These are phyloP conservation scores for Orobanche coerulescens DNA, from an alignment of 257 asterid genomes.

Conservation along the genomic window DNA sequence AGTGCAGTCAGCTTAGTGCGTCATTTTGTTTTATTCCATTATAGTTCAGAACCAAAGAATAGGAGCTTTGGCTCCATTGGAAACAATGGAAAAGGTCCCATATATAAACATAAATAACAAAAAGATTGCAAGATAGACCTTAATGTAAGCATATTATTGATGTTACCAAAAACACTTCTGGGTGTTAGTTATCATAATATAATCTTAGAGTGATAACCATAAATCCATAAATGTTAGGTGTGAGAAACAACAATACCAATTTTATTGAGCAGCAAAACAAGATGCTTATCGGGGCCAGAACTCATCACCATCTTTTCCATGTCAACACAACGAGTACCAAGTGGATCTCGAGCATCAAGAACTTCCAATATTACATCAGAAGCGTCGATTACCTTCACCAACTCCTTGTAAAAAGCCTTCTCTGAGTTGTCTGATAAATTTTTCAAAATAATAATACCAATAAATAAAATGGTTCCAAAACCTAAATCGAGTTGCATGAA, in stretches of 20 bases:
- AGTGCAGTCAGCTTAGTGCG: no score
- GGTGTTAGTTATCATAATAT: not conserved
- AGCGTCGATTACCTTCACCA: slow-evolving; percentile 82
- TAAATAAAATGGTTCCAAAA: not conserved
- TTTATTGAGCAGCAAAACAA: slow-evolving; percentile 85
- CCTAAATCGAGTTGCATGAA: not conserved
- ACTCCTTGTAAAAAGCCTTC: slow-evolving; percentile 83
- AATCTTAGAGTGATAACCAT: not conserved
- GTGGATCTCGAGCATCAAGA: slow-evolving; percentile 97
- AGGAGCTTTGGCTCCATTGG: no score
- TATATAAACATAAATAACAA: not conserved
- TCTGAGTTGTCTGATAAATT: slow-evolving; percentile 63
- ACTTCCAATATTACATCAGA: slow-evolving; percentile 95
- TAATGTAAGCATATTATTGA: not conserved
- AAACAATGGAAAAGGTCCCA: no score
- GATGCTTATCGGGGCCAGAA: slow-evolving; percentile 69
- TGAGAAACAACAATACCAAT: slow-evolving; percentile 44
- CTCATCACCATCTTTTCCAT: slow-evolving; percentile 89
- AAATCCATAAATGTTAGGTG: not conserved
- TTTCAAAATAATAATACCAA: no score
- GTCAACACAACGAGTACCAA: slow-evolving; percentile 85
- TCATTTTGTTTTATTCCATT: no score
- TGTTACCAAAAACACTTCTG: not conserved
- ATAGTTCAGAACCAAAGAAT: no score
- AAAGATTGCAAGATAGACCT: not conserved